Conservation (phyloP, 257 asterid genomes). For the Handroanthus guayacan region DNA sequence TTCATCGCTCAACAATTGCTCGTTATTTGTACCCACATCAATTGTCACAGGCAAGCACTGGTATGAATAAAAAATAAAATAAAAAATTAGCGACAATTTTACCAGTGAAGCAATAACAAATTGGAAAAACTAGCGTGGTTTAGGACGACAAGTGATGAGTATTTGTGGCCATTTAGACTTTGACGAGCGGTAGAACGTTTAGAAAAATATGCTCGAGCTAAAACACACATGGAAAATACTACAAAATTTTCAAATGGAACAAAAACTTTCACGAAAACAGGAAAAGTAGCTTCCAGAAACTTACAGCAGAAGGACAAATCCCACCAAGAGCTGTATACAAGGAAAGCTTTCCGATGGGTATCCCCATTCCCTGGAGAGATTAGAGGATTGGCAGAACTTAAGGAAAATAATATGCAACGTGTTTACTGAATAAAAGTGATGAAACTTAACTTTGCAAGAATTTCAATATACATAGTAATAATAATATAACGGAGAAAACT, state of each 20-base stretch:
- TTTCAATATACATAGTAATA: neutral
- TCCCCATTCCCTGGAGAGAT: conserved; percentile 91
- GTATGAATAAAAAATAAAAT: conserved; percentile 4
- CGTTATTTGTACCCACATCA: conserved; percentile 87
- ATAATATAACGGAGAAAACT: neutral
- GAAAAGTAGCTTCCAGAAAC: conserved; percentile 31
- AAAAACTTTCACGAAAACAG: conserved; percentile 12
- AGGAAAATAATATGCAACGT: neutral
- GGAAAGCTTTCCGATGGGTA: conserved; percentile 94
- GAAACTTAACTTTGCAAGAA: neutral
- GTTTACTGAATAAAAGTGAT: neutral
- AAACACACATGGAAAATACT: neutral
- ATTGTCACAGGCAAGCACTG: conserved; percentile 90
- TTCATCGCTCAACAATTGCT: conserved; percentile 69
- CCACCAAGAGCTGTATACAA: conserved; percentile 96
- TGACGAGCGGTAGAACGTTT: neutral
- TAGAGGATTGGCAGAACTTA: conserved; percentile 31
- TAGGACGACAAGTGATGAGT: neutral
- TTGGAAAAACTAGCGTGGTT: conserved; percentile 2
- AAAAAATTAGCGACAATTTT: conserved; percentile 13
- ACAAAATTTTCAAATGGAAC: neutral
- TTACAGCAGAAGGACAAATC: conserved; percentile 87
- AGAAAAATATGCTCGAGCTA: neutral
- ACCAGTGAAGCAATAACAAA: conserved; percentile 15
- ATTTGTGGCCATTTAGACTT: neutral